Evolutionary conservation across 805 yeast genomes (phyloP), one percentile per base, ranked within the genome.

Genomic region (Deakozyma indianensis): DNA sequence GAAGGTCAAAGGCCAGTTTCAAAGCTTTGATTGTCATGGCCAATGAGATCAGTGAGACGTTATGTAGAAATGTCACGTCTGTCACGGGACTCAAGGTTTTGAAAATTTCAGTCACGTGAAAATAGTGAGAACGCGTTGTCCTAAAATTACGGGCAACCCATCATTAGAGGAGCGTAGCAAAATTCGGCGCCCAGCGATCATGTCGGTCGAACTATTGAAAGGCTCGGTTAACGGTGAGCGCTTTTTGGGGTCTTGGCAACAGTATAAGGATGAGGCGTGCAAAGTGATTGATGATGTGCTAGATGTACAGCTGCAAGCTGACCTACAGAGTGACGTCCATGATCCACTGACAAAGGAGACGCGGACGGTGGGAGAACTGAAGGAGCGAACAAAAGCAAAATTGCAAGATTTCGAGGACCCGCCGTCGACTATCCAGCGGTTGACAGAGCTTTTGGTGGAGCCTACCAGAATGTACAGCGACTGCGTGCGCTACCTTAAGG

Each of bases 391-490:
- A n/a, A 41, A 49, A 27, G 28, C 24, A 11, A 16, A 29, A 22
- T 41, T 56, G 14, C 24, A 29, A 14, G 49, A 43, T n/a, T 41
- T 49, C 14, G 48, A 44, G 7, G 47, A 45, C n/a, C 67, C 69
- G 5, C 69, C 70, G 1, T 65, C 59, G 47, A 63, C 69, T 4
- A 35, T 66, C 4, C 68, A 65, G 49, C 51, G 69, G 22, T 41
- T 65, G 23, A 61, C 63, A 3, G 70, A 65, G 47, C 53, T 65
- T 29, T 50, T 64, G 22, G 27, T 47, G 4, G 47, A 51, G 3
- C 64, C 66, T 5, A 46, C 46, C 22, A 45, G 47, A 41, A 51
- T 50, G 43, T 58, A 60, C 41, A 23, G 43, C n/a, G 42, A 43
- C 28, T 46, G 55, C 11, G 53, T 53, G 32, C 59, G 59, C 50